Base-by-base conservation (phyloP, 495 filamentous ascomycete species). In the Platismatia glauca region DNA sequence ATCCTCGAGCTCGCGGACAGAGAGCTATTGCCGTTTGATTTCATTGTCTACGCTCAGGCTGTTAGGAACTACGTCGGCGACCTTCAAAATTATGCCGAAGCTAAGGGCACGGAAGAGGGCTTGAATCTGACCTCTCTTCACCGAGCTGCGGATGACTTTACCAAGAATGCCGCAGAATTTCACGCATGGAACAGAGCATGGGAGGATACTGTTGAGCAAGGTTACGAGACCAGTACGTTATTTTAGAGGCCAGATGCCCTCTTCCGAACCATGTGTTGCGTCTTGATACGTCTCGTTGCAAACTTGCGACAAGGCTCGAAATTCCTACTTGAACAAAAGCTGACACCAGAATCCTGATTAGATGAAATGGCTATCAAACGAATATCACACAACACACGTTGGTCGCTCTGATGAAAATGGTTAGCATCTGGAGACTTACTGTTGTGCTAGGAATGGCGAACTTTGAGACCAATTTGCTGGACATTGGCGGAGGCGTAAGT, bases 1-100 rank as follows among this genome's bases (percentile, higher is more conserved):
- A 81, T 95, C 59, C 79, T 97, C 38, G 91, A 97, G 64, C 79
- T 96, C 20, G 79, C 88, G 1, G 90, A 97, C 69, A 82, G 81
- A 24, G 86, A 87, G 12, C 79, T 96, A 64, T 64, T 97, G 44
- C 91, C 93, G 0, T 93, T 92, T 64, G 89, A 96, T 71, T 78
- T 96, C 74, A 72, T 83, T 50, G 86, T 85, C 65, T 97, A 97
- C 68, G 86, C 86, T 1, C 71, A 78, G 20, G 77, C 78, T 18
- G 76, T 95, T 3, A 71, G 74, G 31, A 70, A 68, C 8, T 91
- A 91, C 75, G 76, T 86, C 3, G 76, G 76, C 5, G 82, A 86
- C n/a, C 76, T 97, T 39, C 79, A 88, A 62, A 69, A 75, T 41
- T 89, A 88, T 76, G 78, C 88, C 4, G 78, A 80, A 34, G 71